Conservation (phyloP, 2,329 filamentous ascomycete genomes). For the Juglanconis oblonga region DNA sequence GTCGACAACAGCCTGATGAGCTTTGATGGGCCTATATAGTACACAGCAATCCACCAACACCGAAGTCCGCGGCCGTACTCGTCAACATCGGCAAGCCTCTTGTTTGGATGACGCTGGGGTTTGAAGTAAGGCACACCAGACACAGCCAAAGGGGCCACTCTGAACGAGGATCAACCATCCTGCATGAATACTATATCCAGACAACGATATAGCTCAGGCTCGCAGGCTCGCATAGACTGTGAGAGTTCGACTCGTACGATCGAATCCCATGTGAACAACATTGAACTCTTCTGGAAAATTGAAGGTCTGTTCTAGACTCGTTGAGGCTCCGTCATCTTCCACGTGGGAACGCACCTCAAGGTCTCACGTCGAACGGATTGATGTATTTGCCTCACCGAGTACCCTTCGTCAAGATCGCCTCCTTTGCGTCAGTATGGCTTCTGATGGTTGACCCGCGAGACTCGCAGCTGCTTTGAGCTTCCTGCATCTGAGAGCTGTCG, state of each 20-base stretch:
- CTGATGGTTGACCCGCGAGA: not conserved
- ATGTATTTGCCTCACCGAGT: not conserved
- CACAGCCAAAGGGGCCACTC: not conserved
- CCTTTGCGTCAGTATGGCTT: not conserved
- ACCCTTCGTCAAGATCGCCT: not conserved
- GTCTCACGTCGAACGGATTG: not conserved
- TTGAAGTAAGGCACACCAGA: conserved; percentile 5
- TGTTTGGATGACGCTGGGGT: not conserved
- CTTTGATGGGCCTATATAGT: no score
- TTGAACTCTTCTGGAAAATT: not conserved
- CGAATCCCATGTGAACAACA: not conserved
- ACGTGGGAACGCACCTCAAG: not conserved
- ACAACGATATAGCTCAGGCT: not conserved
- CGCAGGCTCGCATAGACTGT: not conserved
- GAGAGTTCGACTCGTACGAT: not conserved
- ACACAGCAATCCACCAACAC: no score
- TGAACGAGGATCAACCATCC: conserved; percentile 14
- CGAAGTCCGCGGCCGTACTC: no score
- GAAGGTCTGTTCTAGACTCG: not conserved
- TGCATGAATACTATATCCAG: not conserved
- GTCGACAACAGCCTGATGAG: no score
- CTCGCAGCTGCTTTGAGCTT: conserved; percentile 15
- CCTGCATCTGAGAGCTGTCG: conserved; percentile 14
- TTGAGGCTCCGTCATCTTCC: not conserved
- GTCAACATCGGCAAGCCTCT: not conserved